phyloP scores from a whole-genome alignment of 441 rosid species.

The Bocquillonia castaneifolia region DNA sequence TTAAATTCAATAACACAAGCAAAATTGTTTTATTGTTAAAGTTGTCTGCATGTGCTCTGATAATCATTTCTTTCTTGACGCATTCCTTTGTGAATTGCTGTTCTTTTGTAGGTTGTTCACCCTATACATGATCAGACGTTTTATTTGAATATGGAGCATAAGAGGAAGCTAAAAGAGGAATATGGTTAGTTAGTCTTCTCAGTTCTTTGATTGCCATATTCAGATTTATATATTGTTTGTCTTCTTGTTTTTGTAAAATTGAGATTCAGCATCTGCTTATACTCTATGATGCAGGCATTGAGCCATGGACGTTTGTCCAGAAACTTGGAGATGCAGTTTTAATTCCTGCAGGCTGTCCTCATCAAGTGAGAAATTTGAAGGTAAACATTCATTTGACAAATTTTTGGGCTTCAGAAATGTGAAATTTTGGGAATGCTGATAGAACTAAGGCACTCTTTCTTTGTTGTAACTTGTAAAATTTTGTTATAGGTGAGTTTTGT shows the following conservation, averaged over 20 bases:
- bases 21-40: background rate
- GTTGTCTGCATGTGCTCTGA: background rate
- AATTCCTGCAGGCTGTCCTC: conserved; percentile 92
- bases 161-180: conserved; percentile 71
- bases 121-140: conserved; percentile 80
- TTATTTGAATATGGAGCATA: conserved; percentile 56
- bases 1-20: background rate
- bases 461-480: background rate
- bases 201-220: background rate
- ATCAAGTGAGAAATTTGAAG: conserved; percentile 93
- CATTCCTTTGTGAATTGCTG: background rate
- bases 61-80: background rate
- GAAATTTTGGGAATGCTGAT: background rate
- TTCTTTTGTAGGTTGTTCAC: conserved; percentile 51
- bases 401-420: background rate
- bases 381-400: conserved; percentile 24
- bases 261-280: background rate
- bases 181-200: conserved; percentile 49
- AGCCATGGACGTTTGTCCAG: conserved; percentile 90
- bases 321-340: conserved; percentile 89
- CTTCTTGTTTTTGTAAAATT: background rate
- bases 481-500: background rate
- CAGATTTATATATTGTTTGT: background rate
- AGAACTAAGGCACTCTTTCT: background rate
- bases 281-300: conserved; percentile 48